These are phyloP conservation scores for Metschnikowia noctiluminum DNA, from an alignment of 805 yeast species.

Conservation along the genomic window DNA sequence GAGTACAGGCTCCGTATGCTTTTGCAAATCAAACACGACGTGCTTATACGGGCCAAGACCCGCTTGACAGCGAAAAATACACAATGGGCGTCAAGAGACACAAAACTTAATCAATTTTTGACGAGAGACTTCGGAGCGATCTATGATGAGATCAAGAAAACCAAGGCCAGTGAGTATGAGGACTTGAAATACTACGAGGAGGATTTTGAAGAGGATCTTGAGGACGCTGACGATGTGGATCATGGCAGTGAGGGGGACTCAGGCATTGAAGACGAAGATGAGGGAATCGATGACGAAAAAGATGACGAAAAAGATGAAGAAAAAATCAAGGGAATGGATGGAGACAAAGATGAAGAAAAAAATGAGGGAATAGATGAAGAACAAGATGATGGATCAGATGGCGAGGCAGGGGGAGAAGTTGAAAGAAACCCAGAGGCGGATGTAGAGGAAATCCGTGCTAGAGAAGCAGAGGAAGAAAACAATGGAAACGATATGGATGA, in stretches of 20 bases:
- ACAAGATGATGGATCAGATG: too few relatives aligned
- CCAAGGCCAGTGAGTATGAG: constrained; percentile 28
- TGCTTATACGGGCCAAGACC: constrained; percentile 29
- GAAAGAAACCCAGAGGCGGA: too few relatives aligned
- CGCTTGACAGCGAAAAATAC: constrained; percentile 29
- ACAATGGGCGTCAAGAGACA: constrained; percentile 36
- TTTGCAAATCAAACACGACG: constrained; percentile 34
- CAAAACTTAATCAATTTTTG: constrained; percentile 29
- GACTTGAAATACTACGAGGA: constrained; percentile 24
- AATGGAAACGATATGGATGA: constrained; percentile 17
- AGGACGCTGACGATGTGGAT: constrained; percentile 18
- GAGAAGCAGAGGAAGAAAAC: constrained; percentile 14
- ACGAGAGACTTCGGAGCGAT: constrained; percentile 24
- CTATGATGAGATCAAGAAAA: constrained; percentile 27
- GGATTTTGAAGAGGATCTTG: constrained; percentile 12
- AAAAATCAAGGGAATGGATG: background rate
- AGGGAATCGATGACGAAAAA: constrained; percentile 17
- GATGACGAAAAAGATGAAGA: constrained; percentile 1
- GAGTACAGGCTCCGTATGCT: constrained; percentile 33
- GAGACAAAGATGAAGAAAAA: background rate
- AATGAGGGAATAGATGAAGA: too few relatives aligned
- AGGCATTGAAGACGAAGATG: constrained; percentile 5
- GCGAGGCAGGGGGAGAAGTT: too few relatives aligned
- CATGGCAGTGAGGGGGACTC: background rate
- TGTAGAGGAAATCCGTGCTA: too few relatives aligned